Evolutionary conservation across 208 protist genomes (phyloP).

Genomic region (Acanthamoeba triangularis): DNA sequence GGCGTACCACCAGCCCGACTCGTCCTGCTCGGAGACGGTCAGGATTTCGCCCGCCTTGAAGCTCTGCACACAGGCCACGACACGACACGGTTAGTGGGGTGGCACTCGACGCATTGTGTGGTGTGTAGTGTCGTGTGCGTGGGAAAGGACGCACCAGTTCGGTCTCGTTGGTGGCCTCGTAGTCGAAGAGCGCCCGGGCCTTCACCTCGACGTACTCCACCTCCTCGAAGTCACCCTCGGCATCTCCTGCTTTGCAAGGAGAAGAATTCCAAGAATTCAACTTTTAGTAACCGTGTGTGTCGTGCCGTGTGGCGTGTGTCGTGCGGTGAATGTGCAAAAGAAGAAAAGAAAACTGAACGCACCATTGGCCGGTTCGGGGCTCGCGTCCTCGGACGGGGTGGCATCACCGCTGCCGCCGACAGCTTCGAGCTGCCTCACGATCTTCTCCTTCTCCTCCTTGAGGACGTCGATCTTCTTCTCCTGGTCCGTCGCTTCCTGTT

Average conservation of each 20-base stretch:
- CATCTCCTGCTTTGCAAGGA: background rate
- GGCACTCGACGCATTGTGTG: too few species aligned
- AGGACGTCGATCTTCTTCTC: constrained; percentile 42
- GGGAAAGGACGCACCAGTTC: constrained; percentile 19
- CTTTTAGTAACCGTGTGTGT: background rate
- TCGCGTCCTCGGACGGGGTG: background rate
- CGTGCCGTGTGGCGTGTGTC: background rate
- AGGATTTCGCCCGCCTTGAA: constrained; percentile 67
- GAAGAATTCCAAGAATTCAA: too few species aligned
- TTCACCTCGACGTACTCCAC: constrained; percentile 60
- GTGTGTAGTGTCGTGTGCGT: too few species aligned
- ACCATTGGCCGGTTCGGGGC: constrained; percentile 17
- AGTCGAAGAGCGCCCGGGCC: constrained; percentile 57
- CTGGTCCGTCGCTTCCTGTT: constrained; percentile 21
- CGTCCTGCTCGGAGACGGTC: constrained; percentile 48
- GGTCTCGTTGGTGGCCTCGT: constrained; percentile 61
- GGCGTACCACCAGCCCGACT: constrained; percentile 67
- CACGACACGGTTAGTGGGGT: background rate
- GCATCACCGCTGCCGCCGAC: background rate
- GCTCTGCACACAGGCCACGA: background rate
- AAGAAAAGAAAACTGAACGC: background rate
- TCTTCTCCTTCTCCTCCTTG: constrained; percentile 29
- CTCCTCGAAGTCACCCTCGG: constrained; percentile 21
- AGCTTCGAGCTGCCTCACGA: background rate
- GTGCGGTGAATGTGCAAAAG: background rate